Percentiles rank a stretch among this genome's conserved stretches.
Conservation (phyloP, 805 yeast genomes). For the Wickerhamomyces subpelliculosus region DNA sequence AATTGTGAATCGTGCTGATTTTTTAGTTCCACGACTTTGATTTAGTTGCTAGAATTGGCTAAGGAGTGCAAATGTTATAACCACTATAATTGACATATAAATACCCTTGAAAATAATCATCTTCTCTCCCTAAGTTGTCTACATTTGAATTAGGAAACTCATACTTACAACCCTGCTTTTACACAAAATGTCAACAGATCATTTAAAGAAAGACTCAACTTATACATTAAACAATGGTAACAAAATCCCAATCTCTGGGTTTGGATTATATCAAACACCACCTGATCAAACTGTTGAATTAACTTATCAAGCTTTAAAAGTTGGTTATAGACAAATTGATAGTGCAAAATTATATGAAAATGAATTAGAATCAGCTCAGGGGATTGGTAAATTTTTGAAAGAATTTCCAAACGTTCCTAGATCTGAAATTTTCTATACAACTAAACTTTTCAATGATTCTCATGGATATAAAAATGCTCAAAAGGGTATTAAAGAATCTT, state of each 20-base stretch:
- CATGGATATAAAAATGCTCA: conserved; percentile 37
- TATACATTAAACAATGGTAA: conserved; percentile 47
- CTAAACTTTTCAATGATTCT: conserved; percentile 45
- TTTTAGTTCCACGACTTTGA: no score
- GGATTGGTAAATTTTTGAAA: conserved; percentile 41
- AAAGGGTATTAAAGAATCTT: conserved; percentile 46
- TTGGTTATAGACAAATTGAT: conserved; percentile 69
- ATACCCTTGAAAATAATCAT: no score
- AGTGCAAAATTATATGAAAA: conserved; percentile 63
- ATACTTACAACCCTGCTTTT: no score
- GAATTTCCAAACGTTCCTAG: conserved; percentile 45
- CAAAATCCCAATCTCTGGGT: conserved; percentile 58
- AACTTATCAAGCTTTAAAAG: conserved; percentile 54
- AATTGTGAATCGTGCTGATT: no score
- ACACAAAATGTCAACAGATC: not conserved
- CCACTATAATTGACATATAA: no score
- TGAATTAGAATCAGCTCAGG: conserved; percentile 64
- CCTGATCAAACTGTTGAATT: conserved; percentile 32
- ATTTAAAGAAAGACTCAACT: conserved; percentile 3
- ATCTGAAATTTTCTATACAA: conserved; percentile 58
- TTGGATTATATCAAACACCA: conserved; percentile 51
- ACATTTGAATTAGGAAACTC: no score
- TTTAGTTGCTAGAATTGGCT: no score
- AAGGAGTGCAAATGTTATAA: no score
- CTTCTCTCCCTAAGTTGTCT: no score